Conservation (phyloP, 2,329 filamentous ascomycete species). For the Metarhizium anisopliae region DNA sequence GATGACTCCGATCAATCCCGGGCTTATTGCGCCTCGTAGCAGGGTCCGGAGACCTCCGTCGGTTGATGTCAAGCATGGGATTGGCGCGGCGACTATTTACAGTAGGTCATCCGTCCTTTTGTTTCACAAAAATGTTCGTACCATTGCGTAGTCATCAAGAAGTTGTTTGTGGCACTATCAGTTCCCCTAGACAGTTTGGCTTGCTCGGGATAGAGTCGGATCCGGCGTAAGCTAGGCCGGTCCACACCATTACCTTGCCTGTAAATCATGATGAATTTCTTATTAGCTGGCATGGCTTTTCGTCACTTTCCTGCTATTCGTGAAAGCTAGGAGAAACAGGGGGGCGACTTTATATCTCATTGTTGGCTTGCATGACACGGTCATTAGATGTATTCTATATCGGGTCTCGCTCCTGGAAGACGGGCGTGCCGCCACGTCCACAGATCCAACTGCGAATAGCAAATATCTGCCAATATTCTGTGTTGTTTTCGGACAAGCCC, state of each 20-base stretch:
- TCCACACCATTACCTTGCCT: neutral
- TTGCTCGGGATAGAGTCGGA: neutral
- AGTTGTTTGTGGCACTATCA: neutral
- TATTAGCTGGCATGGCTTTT: neutral
- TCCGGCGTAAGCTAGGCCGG: neutral
- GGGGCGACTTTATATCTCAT: neutral
- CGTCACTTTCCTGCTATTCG: neutral
- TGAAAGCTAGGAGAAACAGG: neutral
- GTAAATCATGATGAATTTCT: neutral
- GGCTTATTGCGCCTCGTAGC: neutral
- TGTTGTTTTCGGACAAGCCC: neutral
- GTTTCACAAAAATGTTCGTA: neutral
- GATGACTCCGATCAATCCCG: slow-evolving; percentile 2
- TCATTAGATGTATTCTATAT: neutral
- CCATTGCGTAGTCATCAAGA: neutral
- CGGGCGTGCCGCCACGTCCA: neutral
- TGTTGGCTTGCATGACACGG: neutral
- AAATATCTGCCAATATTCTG: neutral
- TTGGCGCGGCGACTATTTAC: neutral
- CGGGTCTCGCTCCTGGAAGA: neutral
- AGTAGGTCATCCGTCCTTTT: neutral
- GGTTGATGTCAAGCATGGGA: neutral
- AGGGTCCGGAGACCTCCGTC: neutral
- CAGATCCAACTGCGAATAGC: neutral
- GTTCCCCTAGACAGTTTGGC: neutral